A percentile compares a stretch with the other conserved stretches of the same genome.
These are phyloP conservation scores for Suhomyces wounanorum DNA, from an alignment of 1,139 yeast species.

Conservation along the genomic window DNA sequence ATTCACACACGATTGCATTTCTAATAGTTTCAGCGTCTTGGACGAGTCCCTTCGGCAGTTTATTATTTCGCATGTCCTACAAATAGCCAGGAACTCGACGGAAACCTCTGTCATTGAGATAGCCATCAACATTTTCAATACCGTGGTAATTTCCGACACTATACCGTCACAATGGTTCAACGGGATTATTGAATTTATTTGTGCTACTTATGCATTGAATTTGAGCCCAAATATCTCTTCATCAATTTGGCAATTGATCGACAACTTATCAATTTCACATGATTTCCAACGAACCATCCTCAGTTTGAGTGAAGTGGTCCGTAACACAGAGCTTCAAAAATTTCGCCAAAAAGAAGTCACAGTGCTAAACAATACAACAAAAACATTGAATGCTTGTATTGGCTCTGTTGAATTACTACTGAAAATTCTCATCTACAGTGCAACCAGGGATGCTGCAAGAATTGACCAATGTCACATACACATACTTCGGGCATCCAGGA, in stretches of 20 bases:
- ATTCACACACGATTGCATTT: slow-evolving; percentile 47
- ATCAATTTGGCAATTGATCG: slow-evolving; percentile 38
- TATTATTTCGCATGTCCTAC: slow-evolving; percentile 37
- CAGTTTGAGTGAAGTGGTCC: slow-evolving; percentile 29
- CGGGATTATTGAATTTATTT: slow-evolving; percentile 47
- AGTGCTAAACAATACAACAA: slow-evolving; percentile 5
- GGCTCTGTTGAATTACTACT: slow-evolving; percentile 49
- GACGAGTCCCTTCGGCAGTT: slow-evolving; percentile 40
- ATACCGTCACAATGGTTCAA: slow-evolving; percentile 45
- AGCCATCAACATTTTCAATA: slow-evolving; percentile 48
- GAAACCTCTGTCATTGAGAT: slow-evolving; percentile 40
- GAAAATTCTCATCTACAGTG: slow-evolving; percentile 21
- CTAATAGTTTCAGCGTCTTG: slow-evolving; percentile 49
- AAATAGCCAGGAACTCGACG: slow-evolving; percentile 47
- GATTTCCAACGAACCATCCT: slow-evolving; percentile 23
- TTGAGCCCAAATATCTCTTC: slow-evolving; percentile 39
- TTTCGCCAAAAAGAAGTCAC: slow-evolving; percentile 14
- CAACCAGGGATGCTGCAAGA: slow-evolving; percentile 17
- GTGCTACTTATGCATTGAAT: slow-evolving; percentile 52
- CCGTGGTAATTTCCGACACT: slow-evolving; percentile 48
- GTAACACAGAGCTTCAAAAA: slow-evolving; percentile 29
- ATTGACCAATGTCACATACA: slow-evolving; percentile 24
- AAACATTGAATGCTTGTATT: slow-evolving; percentile 38
- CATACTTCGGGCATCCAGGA: slow-evolving; percentile 29
- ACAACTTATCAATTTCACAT: slow-evolving; percentile 24